Evolutionary conservation across 108 stramenopile species (phyloP), one percentile per base, ranked within the genome.

Genomic region (Fistulifera pelliculosa): DNA sequence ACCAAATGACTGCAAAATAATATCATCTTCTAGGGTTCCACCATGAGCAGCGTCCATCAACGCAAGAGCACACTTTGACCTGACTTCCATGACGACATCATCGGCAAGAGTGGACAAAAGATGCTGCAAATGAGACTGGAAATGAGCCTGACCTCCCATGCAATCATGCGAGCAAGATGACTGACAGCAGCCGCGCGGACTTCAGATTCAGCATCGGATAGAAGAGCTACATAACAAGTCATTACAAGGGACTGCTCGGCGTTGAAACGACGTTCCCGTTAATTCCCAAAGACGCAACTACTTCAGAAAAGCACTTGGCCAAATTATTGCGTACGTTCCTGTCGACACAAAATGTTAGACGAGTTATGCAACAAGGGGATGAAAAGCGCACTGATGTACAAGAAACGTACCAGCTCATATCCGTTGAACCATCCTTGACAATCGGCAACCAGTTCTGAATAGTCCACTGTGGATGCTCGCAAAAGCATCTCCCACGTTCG

Each of bases 261-360:
- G 27, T 39, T 49, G 47, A 43, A 70, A 25, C 52, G 43, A 24
- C 52, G 49, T 21, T 70, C 62, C 60, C 55, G 40, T 65, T 59
- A 50, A 84, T 76, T 8, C 85, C 82, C 39, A 96, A 64, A 45
- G 78, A 77, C 31, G 60, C 60, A 27, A 82, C 79, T 24, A 95
- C 73, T 23, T 78, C 82, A 31, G 84, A 67, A 61, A 94, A 93
- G 27, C 69, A 52, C 53, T 84, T 85, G 27, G 94, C 83, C 38
- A 93, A 70, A 62, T 87, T 83, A 82, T 95, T 80, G 54, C 97
- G 87, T 10, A 96, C 97, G 39, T 95, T 64, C 89, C 88, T 90
- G 64, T 18, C n/a, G 14, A 54, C 27, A n/a, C n/a, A 35, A 55
- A 17, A 49, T 1, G 15, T 43, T 7, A 0, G 38, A 27, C 2